Conservation (phyloP, 2,329 filamentous ascomycete species). For the Zymoseptoria brevis region DNA sequence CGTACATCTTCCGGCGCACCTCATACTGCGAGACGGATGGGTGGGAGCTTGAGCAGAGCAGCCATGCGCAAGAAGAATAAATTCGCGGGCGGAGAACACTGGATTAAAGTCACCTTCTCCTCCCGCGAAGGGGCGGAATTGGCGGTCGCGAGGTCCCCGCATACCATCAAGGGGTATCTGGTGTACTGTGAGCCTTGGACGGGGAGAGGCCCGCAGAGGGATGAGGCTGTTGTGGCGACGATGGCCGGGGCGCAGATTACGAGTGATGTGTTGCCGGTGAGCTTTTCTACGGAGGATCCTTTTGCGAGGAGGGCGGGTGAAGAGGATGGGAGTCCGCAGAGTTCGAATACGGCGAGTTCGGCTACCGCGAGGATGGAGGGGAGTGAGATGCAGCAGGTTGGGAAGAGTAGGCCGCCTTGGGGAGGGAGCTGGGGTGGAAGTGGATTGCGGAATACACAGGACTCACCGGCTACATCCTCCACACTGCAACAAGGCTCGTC, state of each 20-base stretch:
- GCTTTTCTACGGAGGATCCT: slow-evolving; percentile 26
- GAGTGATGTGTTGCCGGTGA: slow-evolving; percentile 20
- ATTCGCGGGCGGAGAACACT: slow-evolving; percentile 78
- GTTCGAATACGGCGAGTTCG: slow-evolving; percentile 8
- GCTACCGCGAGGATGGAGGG: not conserved
- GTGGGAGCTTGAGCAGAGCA: slow-evolving; percentile 61
- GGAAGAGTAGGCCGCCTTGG: too few species aligned
- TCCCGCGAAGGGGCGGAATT: slow-evolving; percentile 42
- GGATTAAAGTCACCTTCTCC: slow-evolving; percentile 60
- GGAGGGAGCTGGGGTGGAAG: too few species aligned
- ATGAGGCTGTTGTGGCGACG: slow-evolving; percentile 36
- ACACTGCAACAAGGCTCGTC: too few species aligned
- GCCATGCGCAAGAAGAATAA: slow-evolving; percentile 73
- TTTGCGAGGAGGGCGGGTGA: slow-evolving; percentile 4
- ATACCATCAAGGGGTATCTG: slow-evolving; percentile 40
- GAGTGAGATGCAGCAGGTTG: not conserved
- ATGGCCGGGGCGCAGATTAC: slow-evolving; percentile 27
- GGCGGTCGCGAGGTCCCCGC: slow-evolving; percentile 41
- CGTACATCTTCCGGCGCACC: slow-evolving; percentile 69
- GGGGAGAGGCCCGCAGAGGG: slow-evolving; percentile 37
- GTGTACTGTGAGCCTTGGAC: slow-evolving; percentile 43
- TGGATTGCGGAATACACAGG: too few species aligned
- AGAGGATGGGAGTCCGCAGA: not conserved
- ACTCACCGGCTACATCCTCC: too few species aligned
- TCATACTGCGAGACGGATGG: slow-evolving; percentile 66